Evolutionary conservation across 1,139 yeast species (phyloP).

Genomic region (Diutina ranongensis): DNA sequence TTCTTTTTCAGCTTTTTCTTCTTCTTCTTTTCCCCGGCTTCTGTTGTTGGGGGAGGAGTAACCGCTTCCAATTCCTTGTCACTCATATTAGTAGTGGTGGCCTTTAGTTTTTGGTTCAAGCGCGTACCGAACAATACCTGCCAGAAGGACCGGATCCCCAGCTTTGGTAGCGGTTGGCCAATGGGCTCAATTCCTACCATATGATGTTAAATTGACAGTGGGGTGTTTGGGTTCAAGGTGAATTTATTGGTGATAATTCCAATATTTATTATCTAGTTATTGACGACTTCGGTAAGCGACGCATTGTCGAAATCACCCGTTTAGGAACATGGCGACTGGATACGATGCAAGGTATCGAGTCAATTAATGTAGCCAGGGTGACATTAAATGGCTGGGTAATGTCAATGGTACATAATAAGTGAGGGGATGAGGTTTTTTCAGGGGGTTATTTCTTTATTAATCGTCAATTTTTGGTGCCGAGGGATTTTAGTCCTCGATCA

Average conservation of each 20-base stretch:
- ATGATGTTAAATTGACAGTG: too few relatives aligned
- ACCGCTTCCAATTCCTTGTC: background rate
- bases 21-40: background rate
- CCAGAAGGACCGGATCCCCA: background rate
- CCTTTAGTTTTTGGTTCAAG: background rate
- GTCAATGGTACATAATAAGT: too few relatives aligned
- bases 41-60: background rate
- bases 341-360: background rate
- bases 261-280: background rate
- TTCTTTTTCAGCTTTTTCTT: constrained; percentile 6
- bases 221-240: too few relatives aligned
- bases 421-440: too few relatives aligned
- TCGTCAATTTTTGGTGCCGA: too few relatives aligned
- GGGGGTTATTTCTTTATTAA: too few relatives aligned
- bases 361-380: too few relatives aligned
- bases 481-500: too few relatives aligned
- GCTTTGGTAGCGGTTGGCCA: too few relatives aligned
- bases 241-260: too few relatives aligned
- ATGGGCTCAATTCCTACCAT: too few relatives aligned
- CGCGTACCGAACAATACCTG: background rate
- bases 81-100: constrained; percentile 2
- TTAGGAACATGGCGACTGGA: background rate
- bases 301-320: background rate
- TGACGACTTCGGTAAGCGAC: background rate
- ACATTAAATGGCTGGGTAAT: too few relatives aligned